Evolutionary conservation across 768 basidiomycete species (phyloP).

Genomic region (Thelephora aurantiotincta): DNA sequence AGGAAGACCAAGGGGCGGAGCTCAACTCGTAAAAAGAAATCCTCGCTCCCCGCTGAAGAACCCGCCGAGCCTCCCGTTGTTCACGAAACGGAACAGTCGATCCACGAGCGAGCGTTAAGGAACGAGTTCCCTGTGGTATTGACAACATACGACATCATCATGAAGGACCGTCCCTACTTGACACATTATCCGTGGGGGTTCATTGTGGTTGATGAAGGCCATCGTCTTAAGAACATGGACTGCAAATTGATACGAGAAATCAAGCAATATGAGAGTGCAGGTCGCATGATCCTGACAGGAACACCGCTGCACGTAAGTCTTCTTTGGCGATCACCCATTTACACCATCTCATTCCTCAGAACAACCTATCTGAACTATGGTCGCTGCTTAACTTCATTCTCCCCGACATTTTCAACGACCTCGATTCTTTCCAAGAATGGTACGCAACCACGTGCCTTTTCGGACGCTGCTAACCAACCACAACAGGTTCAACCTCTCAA

Average conservation of each 20-base stretch:
- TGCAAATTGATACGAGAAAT: slow-evolving; percentile 85
- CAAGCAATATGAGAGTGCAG: slow-evolving; percentile 71
- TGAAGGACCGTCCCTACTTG: slow-evolving; percentile 60
- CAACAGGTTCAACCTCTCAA: slow-evolving; percentile 57
- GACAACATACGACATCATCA: slow-evolving; percentile 90
- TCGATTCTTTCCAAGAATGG: slow-evolving; percentile 87
- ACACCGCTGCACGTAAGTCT: slow-evolving; percentile 81
- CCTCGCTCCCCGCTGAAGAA: slow-evolving; percentile 3
- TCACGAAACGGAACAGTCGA: slow-evolving; percentile 4
- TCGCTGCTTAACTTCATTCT: slow-evolving; percentile 90
- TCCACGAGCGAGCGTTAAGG: slow-evolving; percentile 11
- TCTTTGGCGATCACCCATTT: background rate
- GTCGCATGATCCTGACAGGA: slow-evolving; percentile 88
- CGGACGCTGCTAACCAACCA: slow-evolving; percentile 1
- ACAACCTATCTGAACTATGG: slow-evolving; percentile 93
- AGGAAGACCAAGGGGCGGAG: background rate
- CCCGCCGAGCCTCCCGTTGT: background rate
- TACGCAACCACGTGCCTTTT: slow-evolving; percentile 17
- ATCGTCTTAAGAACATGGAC: slow-evolving; percentile 88
- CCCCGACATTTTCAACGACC: slow-evolving; percentile 84
- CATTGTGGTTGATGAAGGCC: slow-evolving; percentile 94
- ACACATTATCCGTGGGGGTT: slow-evolving; percentile 69
- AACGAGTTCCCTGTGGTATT: slow-evolving; percentile 63
- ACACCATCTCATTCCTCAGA: slow-evolving; percentile 31
- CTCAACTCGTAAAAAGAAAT: background rate